Percentiles rank a stretch among this genome's conserved stretches.
Evolutionary conservation across 495 filamentous ascomycete genomes (phyloP).

Genomic region (Penicillium fimorum): DNA sequence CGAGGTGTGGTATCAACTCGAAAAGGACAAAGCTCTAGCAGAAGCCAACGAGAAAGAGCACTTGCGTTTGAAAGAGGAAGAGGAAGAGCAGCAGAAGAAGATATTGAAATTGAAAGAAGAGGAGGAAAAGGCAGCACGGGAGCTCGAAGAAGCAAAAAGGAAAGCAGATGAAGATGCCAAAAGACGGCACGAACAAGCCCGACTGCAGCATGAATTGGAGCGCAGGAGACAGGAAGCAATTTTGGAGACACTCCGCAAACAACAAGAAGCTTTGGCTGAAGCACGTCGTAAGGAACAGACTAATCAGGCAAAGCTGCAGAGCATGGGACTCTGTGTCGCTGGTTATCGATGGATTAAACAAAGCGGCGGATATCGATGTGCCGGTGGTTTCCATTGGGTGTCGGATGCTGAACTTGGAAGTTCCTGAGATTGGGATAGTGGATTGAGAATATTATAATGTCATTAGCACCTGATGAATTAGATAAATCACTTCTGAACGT

Average conservation of each 20-base stretch:
- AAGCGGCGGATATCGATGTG: constrained; percentile 47
- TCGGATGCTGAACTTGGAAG: constrained; percentile 10
- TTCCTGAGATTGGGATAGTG: background rate
- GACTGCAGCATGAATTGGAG: constrained; percentile 30
- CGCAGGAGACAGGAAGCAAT: constrained; percentile 31
- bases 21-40: constrained; percentile 43
- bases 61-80: constrained; percentile 1
- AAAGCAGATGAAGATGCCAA: constrained; percentile 25
- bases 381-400: constrained; percentile 13
- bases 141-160: constrained; percentile 16
- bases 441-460: background rate
- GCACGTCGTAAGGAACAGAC: constrained; percentile 37
- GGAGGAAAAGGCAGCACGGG: constrained; percentile 14
- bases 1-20: constrained; percentile 59
- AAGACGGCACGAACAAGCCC: constrained; percentile 34
- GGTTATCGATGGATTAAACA: constrained; percentile 13
- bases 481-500: background rate
- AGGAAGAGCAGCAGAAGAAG: constrained; percentile 6
- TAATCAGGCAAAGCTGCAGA: constrained; percentile 43
- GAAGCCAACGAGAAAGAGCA: constrained; percentile 22
- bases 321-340: constrained; percentile 47
- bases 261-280: constrained; percentile 23
- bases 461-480: background rate
- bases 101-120: constrained; percentile 12
- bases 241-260: constrained; percentile 24